Percentiles rank a stretch among this genome's conserved stretches.
phyloP scores from a whole-genome alignment of 2,329 filamentous ascomycete genomes.

The Cladophialophora exuberans region DNA sequence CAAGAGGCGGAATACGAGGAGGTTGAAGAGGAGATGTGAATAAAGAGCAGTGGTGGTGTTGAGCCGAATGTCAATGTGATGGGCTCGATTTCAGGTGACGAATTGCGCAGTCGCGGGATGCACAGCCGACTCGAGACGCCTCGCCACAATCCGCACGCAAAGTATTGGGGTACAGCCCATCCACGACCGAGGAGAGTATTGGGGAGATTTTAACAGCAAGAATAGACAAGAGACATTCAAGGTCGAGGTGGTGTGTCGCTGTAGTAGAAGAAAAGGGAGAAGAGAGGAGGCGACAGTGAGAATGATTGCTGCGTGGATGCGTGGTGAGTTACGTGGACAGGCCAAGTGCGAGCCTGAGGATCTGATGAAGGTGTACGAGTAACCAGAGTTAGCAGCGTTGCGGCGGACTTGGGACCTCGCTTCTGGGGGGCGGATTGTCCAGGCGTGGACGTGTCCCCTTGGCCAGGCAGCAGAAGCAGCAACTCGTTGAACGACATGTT shows the following conservation, averaged over 20 bases:
- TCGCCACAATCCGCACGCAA: constrained; percentile 24
- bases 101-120: constrained; percentile 24
- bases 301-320: background rate
- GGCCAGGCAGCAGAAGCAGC: background rate
- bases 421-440: background rate
- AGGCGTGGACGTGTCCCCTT: too few relatives aligned
- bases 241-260: background rate
- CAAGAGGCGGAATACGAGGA: constrained; percentile 5
- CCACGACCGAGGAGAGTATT: constrained; percentile 3
- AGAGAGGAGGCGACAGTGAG: constrained; percentile 15
- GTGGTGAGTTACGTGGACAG: constrained; percentile 4
- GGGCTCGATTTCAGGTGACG: constrained; percentile 13
- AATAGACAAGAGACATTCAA: background rate
- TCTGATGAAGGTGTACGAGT: too few relatives aligned
- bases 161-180: constrained; percentile 15
- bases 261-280: background rate
- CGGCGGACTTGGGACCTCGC: background rate
- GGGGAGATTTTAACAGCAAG: background rate
- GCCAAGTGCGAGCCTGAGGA: background rate
- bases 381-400: too few relatives aligned
- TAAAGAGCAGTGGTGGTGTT: background rate
- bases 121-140: constrained; percentile 27
- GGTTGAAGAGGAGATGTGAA: background rate
- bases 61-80: constrained; percentile 8
- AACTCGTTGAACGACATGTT: too few relatives aligned